Conservation (phyloP, 2,329 filamentous ascomycete species). For the Madurella fahalii region DNA sequence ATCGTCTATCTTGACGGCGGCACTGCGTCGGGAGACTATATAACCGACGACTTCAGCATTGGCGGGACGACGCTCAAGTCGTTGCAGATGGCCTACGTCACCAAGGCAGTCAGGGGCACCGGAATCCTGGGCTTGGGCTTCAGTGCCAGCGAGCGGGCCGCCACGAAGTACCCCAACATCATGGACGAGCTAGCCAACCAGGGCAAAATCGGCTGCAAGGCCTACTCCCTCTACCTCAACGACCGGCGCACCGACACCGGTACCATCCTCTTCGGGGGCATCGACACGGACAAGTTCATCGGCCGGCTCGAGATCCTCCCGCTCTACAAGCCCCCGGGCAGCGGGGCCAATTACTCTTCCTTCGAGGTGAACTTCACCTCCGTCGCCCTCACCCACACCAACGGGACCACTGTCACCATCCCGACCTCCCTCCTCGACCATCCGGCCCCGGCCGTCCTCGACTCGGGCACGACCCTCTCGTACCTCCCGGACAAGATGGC, state of each 20-base stretch:
- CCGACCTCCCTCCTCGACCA: constrained; percentile 15
- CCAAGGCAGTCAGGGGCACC: constrained; percentile 43
- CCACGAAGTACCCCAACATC: constrained; percentile 51
- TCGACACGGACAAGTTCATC: constrained; percentile 63
- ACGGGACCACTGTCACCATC: constrained; percentile 31
- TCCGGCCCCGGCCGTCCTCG: constrained; percentile 53
- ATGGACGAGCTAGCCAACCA: constrained; percentile 61
- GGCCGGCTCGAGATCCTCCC: constrained; percentile 54
- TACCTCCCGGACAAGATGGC: constrained; percentile 55
- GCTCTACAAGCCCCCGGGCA: constrained; percentile 40
- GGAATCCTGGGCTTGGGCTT: constrained; percentile 60
- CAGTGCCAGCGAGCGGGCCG: constrained; percentile 45
- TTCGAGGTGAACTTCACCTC: constrained; percentile 38
- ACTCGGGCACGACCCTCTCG: constrained; percentile 63
- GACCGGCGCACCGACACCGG: constrained; percentile 54
- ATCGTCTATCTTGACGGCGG: constrained; percentile 60
- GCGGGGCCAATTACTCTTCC: constrained; percentile 35
- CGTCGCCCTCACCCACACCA: constrained; percentile 26
- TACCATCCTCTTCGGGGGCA: constrained; percentile 64
- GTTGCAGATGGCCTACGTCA: constrained; percentile 55
- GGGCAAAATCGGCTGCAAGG: constrained; percentile 57
- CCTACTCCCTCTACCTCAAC: constrained; percentile 65
- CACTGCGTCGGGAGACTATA: constrained; percentile 52
- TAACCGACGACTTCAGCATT: constrained; percentile 53
- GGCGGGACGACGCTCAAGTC: constrained; percentile 44